A percentile compares a stretch with the other conserved stretches of the same genome.
Conservation (phyloP, 139 green algal species). For the Pedinophyceae sp. region DNA sequence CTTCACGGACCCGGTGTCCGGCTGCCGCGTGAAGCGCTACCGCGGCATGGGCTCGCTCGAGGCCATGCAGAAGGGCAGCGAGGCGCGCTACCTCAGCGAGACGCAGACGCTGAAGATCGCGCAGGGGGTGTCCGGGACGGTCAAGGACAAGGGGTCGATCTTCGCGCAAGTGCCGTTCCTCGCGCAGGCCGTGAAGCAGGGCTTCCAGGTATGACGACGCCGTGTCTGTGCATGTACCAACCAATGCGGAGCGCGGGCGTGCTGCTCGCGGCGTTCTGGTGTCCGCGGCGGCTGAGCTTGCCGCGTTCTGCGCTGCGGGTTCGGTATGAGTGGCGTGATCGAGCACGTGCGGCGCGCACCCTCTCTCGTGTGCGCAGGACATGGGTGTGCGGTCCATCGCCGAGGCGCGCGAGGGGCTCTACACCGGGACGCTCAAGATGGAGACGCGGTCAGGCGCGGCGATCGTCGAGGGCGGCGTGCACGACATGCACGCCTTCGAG, state of each 20-base stretch:
- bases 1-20: slow-evolving; percentile 43
- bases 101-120: slow-evolving; percentile 87
- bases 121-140: slow-evolving; percentile 74
- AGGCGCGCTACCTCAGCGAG: slow-evolving; percentile 81
- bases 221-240: neutral
- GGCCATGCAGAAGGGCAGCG: slow-evolving; percentile 88
- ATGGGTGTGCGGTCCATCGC: slow-evolving; percentile 48
- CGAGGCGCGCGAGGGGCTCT: slow-evolving; percentile 30
- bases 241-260: neutral
- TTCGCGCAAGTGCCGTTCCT: slow-evolving; percentile 56
- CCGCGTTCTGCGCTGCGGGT: neutral
- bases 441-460: slow-evolving; percentile 68
- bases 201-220: slow-evolving; percentile 50
- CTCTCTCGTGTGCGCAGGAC: slow-evolving; percentile 25
- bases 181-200: slow-evolving; percentile 75
- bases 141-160: slow-evolving; percentile 86
- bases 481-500: slow-evolving; percentile 84
- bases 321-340: neutral
- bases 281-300: neutral
- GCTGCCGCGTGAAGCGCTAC: slow-evolving; percentile 81
- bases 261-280: neutral
- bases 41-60: slow-evolving; percentile 57
- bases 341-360: neutral
- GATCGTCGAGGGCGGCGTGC: slow-evolving; percentile 69
- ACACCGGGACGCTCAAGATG: slow-evolving; percentile 46